These are phyloP conservation scores for Agrocybe pediades DNA, from an alignment of 768 basidiomycete species.

Conservation along the genomic window DNA sequence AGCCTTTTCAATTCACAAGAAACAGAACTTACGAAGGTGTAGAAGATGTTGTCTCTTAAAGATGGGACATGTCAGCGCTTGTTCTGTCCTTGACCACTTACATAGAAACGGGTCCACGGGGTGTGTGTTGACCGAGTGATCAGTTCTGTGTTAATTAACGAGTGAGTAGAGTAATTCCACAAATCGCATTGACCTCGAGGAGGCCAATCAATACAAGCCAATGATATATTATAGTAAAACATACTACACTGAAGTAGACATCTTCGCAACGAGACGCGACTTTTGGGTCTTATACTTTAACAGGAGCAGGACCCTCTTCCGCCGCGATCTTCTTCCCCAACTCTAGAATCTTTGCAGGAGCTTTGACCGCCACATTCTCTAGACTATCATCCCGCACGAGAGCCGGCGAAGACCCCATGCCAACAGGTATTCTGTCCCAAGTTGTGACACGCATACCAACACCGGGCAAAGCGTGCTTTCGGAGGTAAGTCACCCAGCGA, in stretches of 20 bases:
- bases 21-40: too few relatives aligned
- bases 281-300: background rate
- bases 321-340: slow-evolving; percentile 33
- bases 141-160: too few relatives aligned
- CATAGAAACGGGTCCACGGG: too few relatives aligned
- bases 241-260: background rate
- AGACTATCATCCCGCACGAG: background rate
- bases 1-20: too few relatives aligned
- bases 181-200: too few relatives aligned
- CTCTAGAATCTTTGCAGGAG: slow-evolving; percentile 24
- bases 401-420: slow-evolving; percentile 30
- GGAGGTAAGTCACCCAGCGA: slow-evolving; percentile 79
- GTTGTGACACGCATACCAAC: slow-evolving; percentile 84
- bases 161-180: too few relatives aligned
- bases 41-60: too few relatives aligned
- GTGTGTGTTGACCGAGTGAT: too few relatives aligned
- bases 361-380: slow-evolving; percentile 7
- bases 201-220: too few relatives aligned
- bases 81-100: too few relatives aligned
- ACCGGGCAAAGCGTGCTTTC: slow-evolving; percentile 75
- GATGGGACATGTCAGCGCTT: too few relatives aligned
- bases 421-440: slow-evolving; percentile 71
- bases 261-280: background rate
- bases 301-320: slow-evolving; percentile 16
- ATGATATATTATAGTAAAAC: background rate